phyloP scores from a whole-genome alignment of 2,329 filamentous ascomycete species.

The Trichothecium sympodiale region DNA sequence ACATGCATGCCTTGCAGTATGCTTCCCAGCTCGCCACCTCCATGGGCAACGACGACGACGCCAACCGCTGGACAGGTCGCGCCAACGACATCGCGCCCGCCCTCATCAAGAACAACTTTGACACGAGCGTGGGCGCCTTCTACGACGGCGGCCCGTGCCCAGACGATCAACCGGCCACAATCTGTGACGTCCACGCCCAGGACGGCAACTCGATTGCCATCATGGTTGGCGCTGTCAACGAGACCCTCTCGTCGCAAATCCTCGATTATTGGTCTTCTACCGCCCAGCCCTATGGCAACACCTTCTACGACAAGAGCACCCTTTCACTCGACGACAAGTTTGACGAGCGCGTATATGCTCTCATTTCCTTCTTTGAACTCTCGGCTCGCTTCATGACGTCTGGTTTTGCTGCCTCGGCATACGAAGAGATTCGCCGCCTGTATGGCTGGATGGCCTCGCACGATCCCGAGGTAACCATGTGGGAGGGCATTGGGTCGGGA shows the following conservation, averaged over 20 bases:
- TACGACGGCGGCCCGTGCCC: constrained; percentile 26
- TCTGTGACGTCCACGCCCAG: constrained; percentile 30
- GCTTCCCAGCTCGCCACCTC: constrained; percentile 29
- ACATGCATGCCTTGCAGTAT: constrained; percentile 32
- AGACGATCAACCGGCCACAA: constrained; percentile 10
- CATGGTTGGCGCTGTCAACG: constrained; percentile 21
- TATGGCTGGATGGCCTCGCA: constrained; percentile 38
- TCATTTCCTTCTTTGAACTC: constrained; percentile 41
- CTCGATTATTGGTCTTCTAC: constrained; percentile 28
- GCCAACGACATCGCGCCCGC: constrained; percentile 21
- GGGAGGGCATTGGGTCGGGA: constrained; percentile 36
- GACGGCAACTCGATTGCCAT: constrained; percentile 39
- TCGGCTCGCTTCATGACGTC: constrained; percentile 30
- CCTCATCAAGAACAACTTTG: constrained; percentile 28
- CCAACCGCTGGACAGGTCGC: constrained; percentile 25
- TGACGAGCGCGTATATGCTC: constrained; percentile 36
- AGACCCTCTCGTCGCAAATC: constrained; percentile 19
- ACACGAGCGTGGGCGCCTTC: constrained; percentile 29
- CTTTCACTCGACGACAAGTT: constrained; percentile 20
- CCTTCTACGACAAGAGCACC: constrained; percentile 37
- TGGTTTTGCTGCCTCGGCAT: constrained; percentile 20
- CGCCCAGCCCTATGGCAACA: constrained; percentile 32
- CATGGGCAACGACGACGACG: constrained; percentile 19
- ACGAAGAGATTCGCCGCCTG: constrained; percentile 33
- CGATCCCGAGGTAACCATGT: constrained; percentile 35